These are phyloP conservation scores for Pulicaria dysenterica DNA, from an alignment of 129 eudicot genomes.

Conservation along the genomic window DNA sequence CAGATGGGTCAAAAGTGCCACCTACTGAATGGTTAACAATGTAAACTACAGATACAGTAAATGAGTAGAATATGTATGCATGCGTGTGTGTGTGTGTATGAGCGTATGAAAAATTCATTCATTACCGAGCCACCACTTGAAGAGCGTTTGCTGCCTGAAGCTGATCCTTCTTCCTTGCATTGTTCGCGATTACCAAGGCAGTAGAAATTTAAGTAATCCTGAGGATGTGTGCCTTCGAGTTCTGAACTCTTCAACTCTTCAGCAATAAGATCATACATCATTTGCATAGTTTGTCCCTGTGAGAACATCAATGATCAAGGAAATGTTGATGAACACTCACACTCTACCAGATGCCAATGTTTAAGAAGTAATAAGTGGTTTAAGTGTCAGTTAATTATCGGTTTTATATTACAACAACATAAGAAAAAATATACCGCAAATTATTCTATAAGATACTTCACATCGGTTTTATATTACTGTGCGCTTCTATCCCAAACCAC, in stretches of 20 bases:
- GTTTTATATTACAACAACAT: no score
- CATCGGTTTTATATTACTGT: no score
- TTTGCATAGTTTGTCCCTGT: slow-evolving; percentile 88
- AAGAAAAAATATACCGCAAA: no score
- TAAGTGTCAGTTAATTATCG: neutral
- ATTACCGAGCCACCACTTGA: slow-evolving; percentile 55
- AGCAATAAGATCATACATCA: slow-evolving; percentile 87
- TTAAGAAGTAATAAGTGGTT: neutral
- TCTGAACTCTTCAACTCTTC: slow-evolving; percentile 54
- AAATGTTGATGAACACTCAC: neutral
- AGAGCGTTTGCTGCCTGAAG: slow-evolving; percentile 28
- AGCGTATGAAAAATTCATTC: slow-evolving; percentile 1
- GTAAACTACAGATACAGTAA: neutral
- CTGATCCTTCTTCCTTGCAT: slow-evolving; percentile 26
- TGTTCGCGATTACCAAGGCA: slow-evolving; percentile 91
- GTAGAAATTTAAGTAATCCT: slow-evolving; percentile 83
- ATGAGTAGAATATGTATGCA: neutral
- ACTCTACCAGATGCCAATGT: neutral
- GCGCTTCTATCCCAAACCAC: no score
- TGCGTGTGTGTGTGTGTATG: neutral
- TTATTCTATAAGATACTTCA: no score
- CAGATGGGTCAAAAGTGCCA: neutral
- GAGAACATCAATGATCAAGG: slow-evolving; percentile 17
- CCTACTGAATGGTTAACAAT: neutral
- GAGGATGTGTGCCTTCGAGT: slow-evolving; percentile 57